These are phyloP conservation scores for Brassica incana DNA, from an alignment of 345 rosid species.

Conservation along the genomic window DNA sequence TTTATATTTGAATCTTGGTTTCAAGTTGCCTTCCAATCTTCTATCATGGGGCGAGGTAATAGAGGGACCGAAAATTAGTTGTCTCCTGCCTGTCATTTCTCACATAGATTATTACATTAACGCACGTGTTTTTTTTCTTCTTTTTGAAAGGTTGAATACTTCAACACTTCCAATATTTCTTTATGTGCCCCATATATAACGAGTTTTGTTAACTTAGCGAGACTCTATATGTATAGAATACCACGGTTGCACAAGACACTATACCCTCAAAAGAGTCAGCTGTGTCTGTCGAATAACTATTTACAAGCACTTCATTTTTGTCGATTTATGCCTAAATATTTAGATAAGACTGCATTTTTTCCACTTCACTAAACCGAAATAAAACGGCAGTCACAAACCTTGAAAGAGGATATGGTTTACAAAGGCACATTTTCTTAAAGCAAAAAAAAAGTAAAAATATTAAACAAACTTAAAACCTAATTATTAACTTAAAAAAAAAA, in stretches of 20 bases:
- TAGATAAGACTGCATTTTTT: neutral
- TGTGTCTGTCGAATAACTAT: neutral
- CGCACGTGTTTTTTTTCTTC: constrained; percentile 16
- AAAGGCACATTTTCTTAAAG: neutral
- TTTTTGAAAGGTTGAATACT: constrained; percentile 5
- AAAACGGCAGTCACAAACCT: neutral
- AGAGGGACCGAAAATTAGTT: neutral
- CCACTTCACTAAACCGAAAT: neutral
- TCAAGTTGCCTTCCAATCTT: constrained; percentile 2
- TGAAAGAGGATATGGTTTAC: neutral
- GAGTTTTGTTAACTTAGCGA: neutral
- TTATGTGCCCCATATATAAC: neutral
- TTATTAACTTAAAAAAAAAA: neutral
- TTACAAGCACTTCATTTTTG: neutral
- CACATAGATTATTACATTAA: constrained; percentile 24
- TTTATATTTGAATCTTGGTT: neutral
- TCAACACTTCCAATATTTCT: constrained; percentile 7
- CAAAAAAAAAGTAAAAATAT: neutral
- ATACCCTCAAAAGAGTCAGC: constrained; percentile 14
- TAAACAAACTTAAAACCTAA: neutral
- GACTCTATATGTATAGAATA: neutral
- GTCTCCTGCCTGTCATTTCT: constrained; percentile 25
- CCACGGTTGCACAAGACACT: constrained; percentile 6
- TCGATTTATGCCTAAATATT: neutral
- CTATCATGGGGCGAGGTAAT: constrained; percentile 22